A percentile compares a stretch with the other conserved stretches of the same genome.
phyloP scores from a whole-genome alignment of 2,329 filamentous ascomycete species.

The Cytospora piceae region DNA sequence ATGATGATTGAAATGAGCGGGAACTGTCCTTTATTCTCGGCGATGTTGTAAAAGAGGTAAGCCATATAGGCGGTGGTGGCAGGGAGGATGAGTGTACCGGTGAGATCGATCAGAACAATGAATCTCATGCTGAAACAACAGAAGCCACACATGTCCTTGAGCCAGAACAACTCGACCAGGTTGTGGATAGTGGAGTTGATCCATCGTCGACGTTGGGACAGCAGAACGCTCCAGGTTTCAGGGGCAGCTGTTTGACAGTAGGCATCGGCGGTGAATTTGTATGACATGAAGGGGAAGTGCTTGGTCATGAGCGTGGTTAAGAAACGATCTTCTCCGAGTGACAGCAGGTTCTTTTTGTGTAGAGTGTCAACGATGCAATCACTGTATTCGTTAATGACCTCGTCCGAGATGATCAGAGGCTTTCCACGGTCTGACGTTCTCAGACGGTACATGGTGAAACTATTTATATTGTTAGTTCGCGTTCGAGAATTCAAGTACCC shows the following conservation, averaged over 20 bases:
- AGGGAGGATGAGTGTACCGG: slow-evolving; percentile 89
- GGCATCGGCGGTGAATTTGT: slow-evolving; percentile 93
- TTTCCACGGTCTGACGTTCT: slow-evolving; percentile 92
- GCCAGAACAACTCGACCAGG: slow-evolving; percentile 82
- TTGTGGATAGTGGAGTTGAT: slow-evolving; percentile 99
- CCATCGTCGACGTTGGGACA: slow-evolving; percentile 98
- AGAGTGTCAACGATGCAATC: slow-evolving; percentile 90
- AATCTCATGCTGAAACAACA: slow-evolving; percentile 99
- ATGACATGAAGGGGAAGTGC: slow-evolving; percentile 92
- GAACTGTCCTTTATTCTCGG: slow-evolving; percentile 71
- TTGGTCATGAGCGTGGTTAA: slow-evolving; percentile 98
- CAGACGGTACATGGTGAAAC: slow-evolving; percentile 99
- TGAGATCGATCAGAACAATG: slow-evolving; percentile 90
- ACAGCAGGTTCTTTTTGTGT: slow-evolving; percentile 94
- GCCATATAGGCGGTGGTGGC: slow-evolving; percentile 85
- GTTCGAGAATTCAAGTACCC: slow-evolving; percentile 12
- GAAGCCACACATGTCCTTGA: slow-evolving; percentile 96
- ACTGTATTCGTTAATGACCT: slow-evolving; percentile 84
- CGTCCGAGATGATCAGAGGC: slow-evolving; percentile 90
- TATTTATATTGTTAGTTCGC: slow-evolving; percentile 50
- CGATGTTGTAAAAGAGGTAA: slow-evolving; percentile 83
- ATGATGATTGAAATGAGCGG: slow-evolving; percentile 87
- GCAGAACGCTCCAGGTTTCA: slow-evolving; percentile 88
- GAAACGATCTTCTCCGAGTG: slow-evolving; percentile 95
- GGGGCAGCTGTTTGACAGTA: slow-evolving; percentile 93